A percentile compares a stretch with the other conserved stretches of the same genome.
These are phyloP conservation scores for Dictyostelium purpureum DNA, from an alignment of 78 protist species.

Conservation along the genomic window DNA sequence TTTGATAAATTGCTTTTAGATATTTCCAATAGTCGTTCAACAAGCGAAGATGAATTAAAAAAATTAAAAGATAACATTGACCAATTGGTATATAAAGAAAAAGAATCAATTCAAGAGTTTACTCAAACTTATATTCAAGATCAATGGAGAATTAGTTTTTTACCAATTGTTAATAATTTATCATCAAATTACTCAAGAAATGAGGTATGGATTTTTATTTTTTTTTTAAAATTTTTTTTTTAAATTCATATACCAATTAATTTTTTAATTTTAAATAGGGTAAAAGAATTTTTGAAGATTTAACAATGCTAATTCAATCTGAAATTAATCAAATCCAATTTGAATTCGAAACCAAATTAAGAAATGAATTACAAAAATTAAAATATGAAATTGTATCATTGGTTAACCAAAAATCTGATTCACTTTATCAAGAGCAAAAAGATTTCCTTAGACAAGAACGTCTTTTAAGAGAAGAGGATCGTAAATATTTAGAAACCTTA, in stretches of 20 bases:
- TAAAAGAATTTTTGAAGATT: slow-evolving; percentile 38
- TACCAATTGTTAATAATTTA: slow-evolving; percentile 37
- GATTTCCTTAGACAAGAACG: slow-evolving; percentile 32
- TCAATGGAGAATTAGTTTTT: slow-evolving; percentile 24
- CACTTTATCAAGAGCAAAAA: slow-evolving; percentile 26
- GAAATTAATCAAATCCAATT: slow-evolving; percentile 64
- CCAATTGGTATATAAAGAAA: neutral
- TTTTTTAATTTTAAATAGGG: neutral
- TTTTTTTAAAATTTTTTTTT: neutral
- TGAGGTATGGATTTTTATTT: neutral
- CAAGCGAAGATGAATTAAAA: neutral
- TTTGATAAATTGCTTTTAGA: slow-evolving; percentile 6
- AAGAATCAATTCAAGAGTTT: neutral
- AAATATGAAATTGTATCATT: neutral
- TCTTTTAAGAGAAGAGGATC: slow-evolving; percentile 46
- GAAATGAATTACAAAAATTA: slow-evolving; percentile 41
- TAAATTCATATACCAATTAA: neutral
- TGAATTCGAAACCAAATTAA: slow-evolving; percentile 31
- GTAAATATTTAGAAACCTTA: slow-evolving; percentile 61
- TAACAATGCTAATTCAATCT: slow-evolving; percentile 5
- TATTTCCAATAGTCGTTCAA: neutral
- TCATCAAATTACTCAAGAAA: slow-evolving; percentile 25
- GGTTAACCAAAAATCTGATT: slow-evolving; percentile 9
- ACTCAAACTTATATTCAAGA: neutral
- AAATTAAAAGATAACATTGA: slow-evolving; percentile 8